A percentile compares a stretch with the other conserved stretches of the same genome.
Evolutionary conservation across 345 rosid species (phyloP).

Genomic region (Ceriops decandra): DNA sequence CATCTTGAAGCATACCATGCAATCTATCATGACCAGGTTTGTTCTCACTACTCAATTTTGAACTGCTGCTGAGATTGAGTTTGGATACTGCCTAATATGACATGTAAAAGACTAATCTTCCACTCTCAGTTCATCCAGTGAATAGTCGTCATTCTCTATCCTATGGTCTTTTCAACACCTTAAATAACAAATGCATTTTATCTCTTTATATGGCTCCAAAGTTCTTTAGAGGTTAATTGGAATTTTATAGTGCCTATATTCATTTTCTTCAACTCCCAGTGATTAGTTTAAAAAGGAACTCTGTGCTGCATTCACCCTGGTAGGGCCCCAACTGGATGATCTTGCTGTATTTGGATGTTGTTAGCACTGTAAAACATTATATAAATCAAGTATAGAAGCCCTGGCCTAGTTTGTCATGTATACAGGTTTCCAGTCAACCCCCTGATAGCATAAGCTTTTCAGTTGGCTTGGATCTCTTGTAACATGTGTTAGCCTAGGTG

Average conservation of each 20-base stretch:
- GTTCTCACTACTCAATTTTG: background rate
- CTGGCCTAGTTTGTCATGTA: no score
- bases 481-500: no score
- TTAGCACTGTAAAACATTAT: no score
- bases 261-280: background rate
- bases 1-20: constrained; percentile 69
- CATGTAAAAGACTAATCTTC: background rate
- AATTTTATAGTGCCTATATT: background rate
- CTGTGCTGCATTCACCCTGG: background rate
- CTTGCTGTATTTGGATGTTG: background rate
- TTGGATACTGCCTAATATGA: background rate
- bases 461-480: no score
- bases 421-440: no score
- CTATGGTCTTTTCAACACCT: no score
- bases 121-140: no score
- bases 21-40: constrained; percentile 50
- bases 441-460: no score
- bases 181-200: no score
- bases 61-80: constrained; percentile 5
- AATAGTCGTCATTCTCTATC: no score
- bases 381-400: no score
- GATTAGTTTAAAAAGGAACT: background rate
- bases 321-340: background rate
- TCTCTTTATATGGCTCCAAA: background rate
- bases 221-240: background rate